Percentiles rank a stretch among this genome's conserved stretches.
phyloP scores from a whole-genome alignment of 768 basidiomycete species.

The Tricholoma saponaceum region DNA sequence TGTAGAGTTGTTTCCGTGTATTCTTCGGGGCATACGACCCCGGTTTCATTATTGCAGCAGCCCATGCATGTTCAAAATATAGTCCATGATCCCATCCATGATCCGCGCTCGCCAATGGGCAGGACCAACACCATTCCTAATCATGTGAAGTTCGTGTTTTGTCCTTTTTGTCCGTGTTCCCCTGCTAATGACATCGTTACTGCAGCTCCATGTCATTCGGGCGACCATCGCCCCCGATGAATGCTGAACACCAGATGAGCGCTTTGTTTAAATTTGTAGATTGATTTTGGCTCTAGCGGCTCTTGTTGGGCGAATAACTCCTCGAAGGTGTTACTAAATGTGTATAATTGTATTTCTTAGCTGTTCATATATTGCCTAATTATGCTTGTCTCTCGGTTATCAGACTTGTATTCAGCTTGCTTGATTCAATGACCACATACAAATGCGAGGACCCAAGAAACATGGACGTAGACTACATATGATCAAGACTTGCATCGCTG shows the following conservation, averaged over 20 bases:
- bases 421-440: no score
- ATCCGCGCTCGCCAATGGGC: slow-evolving; percentile 12
- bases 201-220: slow-evolving; percentile 10
- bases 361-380: no score
- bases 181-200: neutral
- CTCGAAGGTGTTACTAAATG: neutral
- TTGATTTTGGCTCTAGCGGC: neutral
- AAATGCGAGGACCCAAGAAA: no score
- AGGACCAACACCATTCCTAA: neutral
- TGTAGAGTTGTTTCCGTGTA: neutral
- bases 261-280: neutral
- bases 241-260: slow-evolving; percentile 1
- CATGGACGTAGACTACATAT: no score
- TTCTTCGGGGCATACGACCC: neutral
- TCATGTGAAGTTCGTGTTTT: neutral
- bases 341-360: no score
- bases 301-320: neutral
- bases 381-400: no score
- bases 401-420: no score
- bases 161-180: neutral
- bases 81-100: slow-evolving; percentile 1
- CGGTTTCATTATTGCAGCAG: neutral
- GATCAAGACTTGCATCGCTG: no score
- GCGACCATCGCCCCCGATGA: slow-evolving; percentile 11
- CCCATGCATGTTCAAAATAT: slow-evolving; percentile 4